Evolutionary conservation across 129 eudicot species (phyloP), one percentile per base, ranked within the genome.

Genomic region (Ambrosia artemisiifolia): DNA sequence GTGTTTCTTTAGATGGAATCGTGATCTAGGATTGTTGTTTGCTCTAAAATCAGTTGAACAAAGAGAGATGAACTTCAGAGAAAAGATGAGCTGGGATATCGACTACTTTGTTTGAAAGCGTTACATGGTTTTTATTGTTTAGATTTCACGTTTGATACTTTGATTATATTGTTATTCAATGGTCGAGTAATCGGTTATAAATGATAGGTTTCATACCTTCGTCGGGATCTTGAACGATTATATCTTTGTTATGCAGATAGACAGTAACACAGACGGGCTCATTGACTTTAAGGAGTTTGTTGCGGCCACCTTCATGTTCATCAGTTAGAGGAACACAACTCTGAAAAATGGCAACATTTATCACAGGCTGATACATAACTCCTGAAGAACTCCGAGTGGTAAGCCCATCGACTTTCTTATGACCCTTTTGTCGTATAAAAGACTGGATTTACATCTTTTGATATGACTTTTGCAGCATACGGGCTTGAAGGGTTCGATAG

Each of bases 251-350:
- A 70, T 68, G 73, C 98, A 94, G 98, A 90, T 90, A 9, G 98
- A 94, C 77, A 83, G 93, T 60, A 94, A 94, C 80, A 87, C 98
- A 0, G 98, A 94, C 67, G 98, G 98, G 38, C 86, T 87, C 30
- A 90, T 94, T 49, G 96, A 94, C 80, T 94, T 90, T 78, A 70
- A 87, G 2, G 97, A 94, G 82, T 94, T 94, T 68, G 98, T 94
- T 69, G 98, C 98, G 35, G 98, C 98, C 8, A 90, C 96, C 82
- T 94, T 66, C 98, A 88, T 73, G 98, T 94, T 77, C 96, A 88
- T 83, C 98, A 94, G 66, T 48, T 94, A 72, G 97, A 94, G 69
- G 95, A 94, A 82, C 91, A 87, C 75, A 78, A 94, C 75, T 67
- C 88, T 28, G 88, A 79, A 59, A 94, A 90, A 79, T 94, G 98